Evolutionary conservation across 2,329 filamentous ascomycete species (phyloP).

Genomic region (Nothopassalora personata): DNA sequence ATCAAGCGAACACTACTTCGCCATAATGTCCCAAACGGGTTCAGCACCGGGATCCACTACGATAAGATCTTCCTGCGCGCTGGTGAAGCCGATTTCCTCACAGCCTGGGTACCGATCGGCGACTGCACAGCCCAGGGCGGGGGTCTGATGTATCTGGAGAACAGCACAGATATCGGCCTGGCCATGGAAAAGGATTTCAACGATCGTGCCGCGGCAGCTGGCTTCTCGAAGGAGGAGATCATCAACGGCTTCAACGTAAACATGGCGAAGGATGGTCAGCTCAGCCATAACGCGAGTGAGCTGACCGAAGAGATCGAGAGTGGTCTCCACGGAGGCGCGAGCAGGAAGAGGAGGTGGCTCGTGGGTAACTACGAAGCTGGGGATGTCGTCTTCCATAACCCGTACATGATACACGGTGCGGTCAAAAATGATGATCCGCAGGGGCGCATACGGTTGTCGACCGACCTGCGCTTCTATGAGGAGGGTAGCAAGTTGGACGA

Average conservation of each 20-base stretch:
- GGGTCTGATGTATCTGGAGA: slow-evolving; percentile 41
- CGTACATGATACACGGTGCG: slow-evolving; percentile 40
- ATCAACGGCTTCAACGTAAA: slow-evolving; percentile 37
- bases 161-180: slow-evolving; percentile 33
- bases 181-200: slow-evolving; percentile 39
- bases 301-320: slow-evolving; percentile 1
- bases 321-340: not conserved
- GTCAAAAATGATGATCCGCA: slow-evolving; percentile 38
- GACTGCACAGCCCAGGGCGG: slow-evolving; percentile 35
- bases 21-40: slow-evolving; percentile 36
- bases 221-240: slow-evolving; percentile 34
- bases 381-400: slow-evolving; percentile 46
- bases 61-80: slow-evolving; percentile 40
- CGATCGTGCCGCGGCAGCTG: slow-evolving; percentile 15
- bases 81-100: slow-evolving; percentile 33
- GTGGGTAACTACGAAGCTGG: slow-evolving; percentile 52
- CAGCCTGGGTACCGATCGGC: slow-evolving; percentile 38
- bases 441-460: slow-evolving; percentile 38
- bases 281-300: slow-evolving; percentile 15
- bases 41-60: slow-evolving; percentile 40
- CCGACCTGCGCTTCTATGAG: slow-evolving; percentile 40
- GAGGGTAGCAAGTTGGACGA: slow-evolving; percentile 32
- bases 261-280: slow-evolving; percentile 28
- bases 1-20: slow-evolving; percentile 36
- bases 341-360: slow-evolving; percentile 39